Percentiles rank a stretch among this genome's conserved stretches.
Evolutionary conservation across 148 eudicot genomes (phyloP).

Genomic region (Oxyria digyna): DNA sequence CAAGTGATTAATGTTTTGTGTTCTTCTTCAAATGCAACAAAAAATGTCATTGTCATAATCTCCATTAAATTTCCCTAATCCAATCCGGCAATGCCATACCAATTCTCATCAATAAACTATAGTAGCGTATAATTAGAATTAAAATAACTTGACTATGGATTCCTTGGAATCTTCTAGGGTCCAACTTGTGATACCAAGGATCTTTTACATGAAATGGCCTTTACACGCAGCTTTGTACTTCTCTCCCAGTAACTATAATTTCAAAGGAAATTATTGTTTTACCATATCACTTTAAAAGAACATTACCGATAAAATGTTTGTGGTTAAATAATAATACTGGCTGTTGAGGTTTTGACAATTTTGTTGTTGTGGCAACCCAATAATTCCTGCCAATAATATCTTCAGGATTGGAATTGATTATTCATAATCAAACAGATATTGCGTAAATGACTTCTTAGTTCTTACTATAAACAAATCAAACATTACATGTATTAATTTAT

Average conservation of each 20-base stretch:
- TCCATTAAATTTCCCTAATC: not conserved
- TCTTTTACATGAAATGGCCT: not conserved
- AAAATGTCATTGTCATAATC: not conserved
- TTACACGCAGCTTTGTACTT: no score
- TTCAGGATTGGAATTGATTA: not conserved
- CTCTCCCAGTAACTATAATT: no score
- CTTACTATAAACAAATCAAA: not conserved
- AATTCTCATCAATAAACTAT: not conserved
- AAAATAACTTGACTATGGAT: conserved; percentile 1
- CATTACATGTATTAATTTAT: no score
- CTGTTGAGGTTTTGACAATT: not conserved
- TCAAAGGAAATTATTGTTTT: no score
- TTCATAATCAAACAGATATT: not conserved
- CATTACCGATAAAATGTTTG: not conserved
- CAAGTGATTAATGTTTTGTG: conserved; percentile 1
- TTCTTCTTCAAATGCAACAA: conserved; percentile 5
- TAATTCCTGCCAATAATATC: not conserved
- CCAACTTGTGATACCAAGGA: not conserved
- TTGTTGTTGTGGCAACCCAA: not conserved
- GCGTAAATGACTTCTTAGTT: not conserved
- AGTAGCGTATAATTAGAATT: not conserved
- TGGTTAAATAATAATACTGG: not conserved
- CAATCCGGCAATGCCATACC: not conserved
- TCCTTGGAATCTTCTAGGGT: conserved; percentile 3
- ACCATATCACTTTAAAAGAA: no score